Evolutionary conservation across 441 rosid species (phyloP), one percentile per base, ranked within the genome.

Genomic region (Erodium moschatum): DNA sequence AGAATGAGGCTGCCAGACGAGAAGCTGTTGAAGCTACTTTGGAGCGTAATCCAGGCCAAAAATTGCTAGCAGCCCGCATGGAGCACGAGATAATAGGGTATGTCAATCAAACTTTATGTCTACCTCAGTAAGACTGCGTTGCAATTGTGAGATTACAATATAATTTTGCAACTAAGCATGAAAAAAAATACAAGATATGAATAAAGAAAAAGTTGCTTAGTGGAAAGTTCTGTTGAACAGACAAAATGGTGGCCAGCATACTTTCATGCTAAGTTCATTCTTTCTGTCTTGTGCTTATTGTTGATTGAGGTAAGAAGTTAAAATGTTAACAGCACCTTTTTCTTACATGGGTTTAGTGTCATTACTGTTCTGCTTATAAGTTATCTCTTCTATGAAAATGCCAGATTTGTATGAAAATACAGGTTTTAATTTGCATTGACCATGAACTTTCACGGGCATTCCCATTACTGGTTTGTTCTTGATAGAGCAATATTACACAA

Each of bases 41-140:
- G 63, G 97, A 89, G 74, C 98, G 93, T 31, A 95, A 92, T 77
- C 99, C 97, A 56, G 90, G 76, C 97, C 97, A 5, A 95, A 95
- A 79, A 91, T 95, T 80, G 97, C 91, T 56, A 83, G 38, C 35
- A 67, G 60, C 18, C 56, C 56, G n/a, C 38, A 42, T 66, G 67
- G 67, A 64, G 67, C 67, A 27, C 67, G 67, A 15, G 67, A 64
- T 64, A 64, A 11, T 31, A 64, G 67, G 40, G 67, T 64, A 64
- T 73, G 75, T 61, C 13, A 56, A 21, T 64, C 56, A 64, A 69
- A 20, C 33, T 35, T 54, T 64, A 46, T 27, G 52, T 19, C 35
- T 35, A 27, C 15, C 66, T 68, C 31, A 19, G 21, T 60, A 60
- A 60, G 64, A 19, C 31, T 60, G 33, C 61, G 20, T 20, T 20